Evolutionary conservation across 768 basidiomycete genomes (phyloP), one percentile per base, ranked within the genome.

Genomic region (Pholiota molesta): DNA sequence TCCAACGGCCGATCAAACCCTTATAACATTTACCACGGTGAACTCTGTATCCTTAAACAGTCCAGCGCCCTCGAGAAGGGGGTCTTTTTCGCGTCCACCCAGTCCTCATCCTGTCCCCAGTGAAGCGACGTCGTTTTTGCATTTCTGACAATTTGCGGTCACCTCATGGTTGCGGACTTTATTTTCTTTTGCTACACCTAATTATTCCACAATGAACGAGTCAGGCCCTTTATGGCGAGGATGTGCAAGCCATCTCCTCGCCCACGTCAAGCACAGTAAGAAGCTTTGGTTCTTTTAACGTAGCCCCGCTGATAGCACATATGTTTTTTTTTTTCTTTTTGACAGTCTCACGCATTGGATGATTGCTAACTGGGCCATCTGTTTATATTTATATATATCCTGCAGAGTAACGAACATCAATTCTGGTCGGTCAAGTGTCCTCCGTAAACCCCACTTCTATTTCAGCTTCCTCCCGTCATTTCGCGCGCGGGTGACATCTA

Each of bases 11-110:
- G 60, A 63, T 59, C 60, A 56, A 16, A 55, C 62, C 2, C 28
- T 39, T 1, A n/a, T 63, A n/a, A 61, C 63, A 11, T 55, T 68
- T 40, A 65, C 64, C n/a, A 65, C 62, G 13, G 52, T 68, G 37
- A 54, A 62, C 23, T 65, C 61, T 28, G 23, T 59, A 10, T 55
- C 57, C 37, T 49, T 59, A 16, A 55, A 33, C 14, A 58, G 57
- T n/a, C 39, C 35, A 44, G n/a, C 26, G 23, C 31, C 52, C 19
- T 57, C 53, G 5, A 60, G 55, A 47, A 35, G 51, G 33, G 54
- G 42, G 13, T 55, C 60, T 9, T 37, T 53, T 16, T 51, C 58
- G 10, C 39, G 39, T 19, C 45, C 59, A 35, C 10, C 28, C 13
- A 53, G 45, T 35, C 62, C 61, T 23, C 35, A 11, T 23, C 52